phyloP scores from a whole-genome alignment of 495 filamentous ascomycete genomes.

The Bombardia bombarda region DNA sequence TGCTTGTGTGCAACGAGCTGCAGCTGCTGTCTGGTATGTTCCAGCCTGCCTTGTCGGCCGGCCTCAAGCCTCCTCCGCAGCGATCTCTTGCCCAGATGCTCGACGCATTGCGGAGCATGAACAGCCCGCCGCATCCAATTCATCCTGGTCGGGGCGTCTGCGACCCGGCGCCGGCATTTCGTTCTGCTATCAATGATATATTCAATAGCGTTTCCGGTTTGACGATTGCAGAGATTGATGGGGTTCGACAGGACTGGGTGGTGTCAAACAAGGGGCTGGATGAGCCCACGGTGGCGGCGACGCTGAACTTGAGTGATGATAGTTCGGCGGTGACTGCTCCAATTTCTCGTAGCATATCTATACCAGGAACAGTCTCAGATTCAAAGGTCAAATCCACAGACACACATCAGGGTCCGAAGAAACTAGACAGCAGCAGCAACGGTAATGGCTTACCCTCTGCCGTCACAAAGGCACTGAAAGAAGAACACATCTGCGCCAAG shows the following conservation, averaged over 20 bases:
- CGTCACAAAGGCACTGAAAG: not conserved
- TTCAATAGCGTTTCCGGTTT: slow-evolving; percentile 31
- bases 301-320: too few relatives aligned
- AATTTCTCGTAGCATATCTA: too few relatives aligned
- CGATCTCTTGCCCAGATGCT: slow-evolving; percentile 25
- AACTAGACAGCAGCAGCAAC: not conserved
- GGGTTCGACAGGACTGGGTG: slow-evolving; percentile 23
- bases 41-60: too few relatives aligned
- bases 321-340: too few relatives aligned
- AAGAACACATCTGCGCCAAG: slow-evolving; percentile 16
- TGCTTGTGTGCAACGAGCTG: slow-evolving; percentile 30
- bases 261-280: not conserved
- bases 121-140: slow-evolving; percentile 25
- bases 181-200: slow-evolving; percentile 29
- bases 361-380: too few relatives aligned
- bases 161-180: slow-evolving; percentile 31
- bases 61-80: too few relatives aligned
- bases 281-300: too few relatives aligned
- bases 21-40: slow-evolving; percentile 18
- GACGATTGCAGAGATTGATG: slow-evolving; percentile 25
- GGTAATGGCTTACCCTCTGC: not conserved
- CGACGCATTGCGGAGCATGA: slow-evolving; percentile 21
- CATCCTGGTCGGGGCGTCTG: slow-evolving; percentile 24
- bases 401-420: not conserved
- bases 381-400: too few relatives aligned